Evolutionary conservation across 352 stramenopile species (phyloP), one percentile per base, ranked within the genome.

Genomic region (Phytopythium helicoides): DNA sequence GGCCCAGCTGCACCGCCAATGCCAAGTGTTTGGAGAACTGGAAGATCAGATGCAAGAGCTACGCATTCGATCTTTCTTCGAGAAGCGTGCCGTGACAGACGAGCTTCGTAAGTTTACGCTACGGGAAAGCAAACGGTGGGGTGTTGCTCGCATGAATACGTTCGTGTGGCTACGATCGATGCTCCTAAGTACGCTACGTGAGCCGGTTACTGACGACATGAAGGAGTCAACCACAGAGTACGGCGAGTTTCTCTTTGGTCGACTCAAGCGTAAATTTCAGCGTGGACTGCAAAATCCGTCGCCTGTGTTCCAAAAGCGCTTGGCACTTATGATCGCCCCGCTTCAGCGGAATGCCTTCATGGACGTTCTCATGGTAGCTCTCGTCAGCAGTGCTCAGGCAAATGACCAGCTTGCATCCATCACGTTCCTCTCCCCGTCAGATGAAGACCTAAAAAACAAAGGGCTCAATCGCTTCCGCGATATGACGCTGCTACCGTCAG

Each of bases 1-100:
- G 21, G 72, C 70, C 5, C 64, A 81, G 28, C 45, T 86, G 0
- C 75, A 86, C 64, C 70, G 75, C 4, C 70, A 81, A 31, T 86
- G 75, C 46, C 75, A 86, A 58, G 60, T 74, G 2, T 84, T 84
- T 56, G 72, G 75, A 1, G 52, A 68, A 4, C 63, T 86, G 0
- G 75, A 86, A 62, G 72, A 86, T n/a, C 58, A 84, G 25, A 84
- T 86, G 72, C 73, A 86, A 47, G 62, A 75, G 40, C 52, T 84
- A 10, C 73, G 75, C 0, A 84, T 86, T 36, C 61, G 64, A 1
- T 76, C 74, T 16, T 75, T 86, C 26, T 84, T 73, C 22, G 66
- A 82, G 44, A 73, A 81, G 44, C 61, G 75, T 18, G 63, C 67
- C 3, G 50, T 86, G 16, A 62, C 58, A 0, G 70, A 81, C 31